phyloP scores from a whole-genome alignment of 208 protist species.

The Acanthamoeba triangularis region DNA sequence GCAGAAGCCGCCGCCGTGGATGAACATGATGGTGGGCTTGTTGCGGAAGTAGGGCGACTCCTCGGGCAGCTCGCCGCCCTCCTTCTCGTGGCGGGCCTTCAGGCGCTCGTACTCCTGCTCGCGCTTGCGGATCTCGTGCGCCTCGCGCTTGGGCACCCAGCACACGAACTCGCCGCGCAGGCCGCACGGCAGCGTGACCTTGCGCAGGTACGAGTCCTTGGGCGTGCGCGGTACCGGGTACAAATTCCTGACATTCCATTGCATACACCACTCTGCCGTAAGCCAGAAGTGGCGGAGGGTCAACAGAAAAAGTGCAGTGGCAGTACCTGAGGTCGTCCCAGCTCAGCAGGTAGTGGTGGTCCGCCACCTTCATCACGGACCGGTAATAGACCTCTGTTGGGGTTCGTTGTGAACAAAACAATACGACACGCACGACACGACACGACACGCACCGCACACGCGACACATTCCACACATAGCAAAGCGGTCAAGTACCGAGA shows the following conservation, averaged over 20 bases:
- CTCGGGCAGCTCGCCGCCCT: conserved; percentile 27
- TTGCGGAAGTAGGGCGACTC: conserved; percentile 34
- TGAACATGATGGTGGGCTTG: conserved; percentile 29
- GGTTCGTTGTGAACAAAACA: too few relatives aligned
- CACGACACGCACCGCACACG: too few relatives aligned
- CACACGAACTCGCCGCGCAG: conserved; percentile 45
- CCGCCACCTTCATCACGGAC: conserved; percentile 7
- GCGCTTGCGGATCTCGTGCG: not conserved
- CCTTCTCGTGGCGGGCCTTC: not conserved
- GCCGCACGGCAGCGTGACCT: conserved; percentile 20
- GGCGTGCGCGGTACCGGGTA: conserved; percentile 15
- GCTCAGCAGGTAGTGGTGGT: conserved; percentile 4
- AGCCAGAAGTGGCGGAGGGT: too few relatives aligned
- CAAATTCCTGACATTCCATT: not conserved
- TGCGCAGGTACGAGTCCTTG: not conserved
- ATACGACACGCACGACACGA: not conserved
- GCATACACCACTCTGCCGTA: not conserved
- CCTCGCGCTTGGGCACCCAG: conserved; percentile 15
- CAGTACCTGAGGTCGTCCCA: conserved; percentile 27
- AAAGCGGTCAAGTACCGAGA: not conserved
- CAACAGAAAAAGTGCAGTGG: too few relatives aligned
- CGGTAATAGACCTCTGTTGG: not conserved
- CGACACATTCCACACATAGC: not conserved
- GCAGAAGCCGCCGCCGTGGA: conserved; percentile 35
- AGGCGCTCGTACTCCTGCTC: conserved; percentile 2